phyloP scores from a whole-genome alignment of 192 early-diverging fungal genomes.

The Obelidium mucronatum region DNA sequence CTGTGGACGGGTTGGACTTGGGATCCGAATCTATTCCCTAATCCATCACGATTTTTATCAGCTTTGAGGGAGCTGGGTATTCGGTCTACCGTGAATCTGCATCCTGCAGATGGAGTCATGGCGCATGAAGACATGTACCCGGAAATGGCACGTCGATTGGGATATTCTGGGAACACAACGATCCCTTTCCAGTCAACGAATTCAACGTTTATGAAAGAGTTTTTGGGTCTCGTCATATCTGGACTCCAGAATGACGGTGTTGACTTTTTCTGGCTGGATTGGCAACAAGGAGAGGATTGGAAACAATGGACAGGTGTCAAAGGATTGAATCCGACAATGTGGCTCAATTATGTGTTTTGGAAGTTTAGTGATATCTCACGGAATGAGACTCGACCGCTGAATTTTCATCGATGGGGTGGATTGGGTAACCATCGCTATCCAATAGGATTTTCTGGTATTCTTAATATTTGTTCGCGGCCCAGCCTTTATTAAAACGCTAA shows the following conservation, averaged over 20 bases:
- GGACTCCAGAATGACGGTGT: neutral
- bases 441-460: constrained; percentile 9
- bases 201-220: constrained; percentile 14
- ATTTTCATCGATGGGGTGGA: constrained; percentile 24
- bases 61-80: constrained; percentile 3
- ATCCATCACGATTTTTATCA: neutral
- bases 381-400: neutral
- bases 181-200: constrained; percentile 19
- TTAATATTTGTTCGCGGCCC: too few species aligned
- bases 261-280: constrained; percentile 27
- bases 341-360: constrained; percentile 23
- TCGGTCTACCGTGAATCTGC: constrained; percentile 5
- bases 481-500: too few species aligned
- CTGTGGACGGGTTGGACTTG: constrained; percentile 21
- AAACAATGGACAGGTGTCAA: neutral
- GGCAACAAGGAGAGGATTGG: constrained; percentile 13
- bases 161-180: neutral
- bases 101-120: constrained; percentile 9
- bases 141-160: neutral
- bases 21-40: neutral
- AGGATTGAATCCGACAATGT: constrained; percentile 19
- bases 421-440: constrained; percentile 13
- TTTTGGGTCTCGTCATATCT: neutral
- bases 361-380: neutral
- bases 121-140: constrained; percentile 9